phyloP scores from a whole-genome alignment of 83 land plant species.

The Picea abies region DNA sequence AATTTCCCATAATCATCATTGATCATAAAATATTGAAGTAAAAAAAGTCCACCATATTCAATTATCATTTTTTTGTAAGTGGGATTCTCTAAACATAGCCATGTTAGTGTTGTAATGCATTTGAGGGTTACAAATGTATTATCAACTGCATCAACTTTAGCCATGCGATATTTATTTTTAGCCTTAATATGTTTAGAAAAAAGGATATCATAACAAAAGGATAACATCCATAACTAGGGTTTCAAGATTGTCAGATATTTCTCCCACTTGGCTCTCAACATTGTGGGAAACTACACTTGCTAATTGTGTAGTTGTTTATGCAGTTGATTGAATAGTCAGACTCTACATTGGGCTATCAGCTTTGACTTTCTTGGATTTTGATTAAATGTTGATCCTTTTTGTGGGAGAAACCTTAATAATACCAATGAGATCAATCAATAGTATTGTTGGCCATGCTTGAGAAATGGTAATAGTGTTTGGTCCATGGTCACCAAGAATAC shows the following conservation, averaged over 20 bases:
- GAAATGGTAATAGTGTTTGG: slow-evolving; percentile 63
- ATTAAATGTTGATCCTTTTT: slow-evolving; percentile 36
- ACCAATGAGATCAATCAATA: slow-evolving; percentile 64
- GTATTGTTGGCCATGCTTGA: slow-evolving; percentile 86
- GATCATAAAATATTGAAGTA: no score
- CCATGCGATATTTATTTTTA: slow-evolving; percentile 35
- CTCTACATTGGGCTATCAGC: slow-evolving; percentile 51
- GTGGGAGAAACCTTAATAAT: slow-evolving; percentile 29
- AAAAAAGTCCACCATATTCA: no score
- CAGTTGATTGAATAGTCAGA: slow-evolving; percentile 59
- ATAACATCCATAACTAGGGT: slow-evolving; percentile 33
- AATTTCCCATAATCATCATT: no score
- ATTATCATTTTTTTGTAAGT: no score
- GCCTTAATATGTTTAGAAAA: slow-evolving; percentile 44
- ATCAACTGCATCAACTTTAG: no score
- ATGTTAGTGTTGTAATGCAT: no score
- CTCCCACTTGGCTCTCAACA: slow-evolving; percentile 28
- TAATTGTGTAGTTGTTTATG: slow-evolving; percentile 52
- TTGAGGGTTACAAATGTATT: no score
- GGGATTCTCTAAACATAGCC: no score
- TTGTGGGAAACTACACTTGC: slow-evolving; percentile 52
- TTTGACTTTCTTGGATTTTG: slow-evolving; percentile 61
- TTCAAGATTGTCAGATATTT: slow-evolving; percentile 24
- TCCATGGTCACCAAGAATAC: slow-evolving; percentile 80
- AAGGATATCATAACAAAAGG: slow-evolving; percentile 44